Conservation (phyloP, 2,329 filamentous ascomycete species). For the Colletotrichum tropicicola region DNA sequence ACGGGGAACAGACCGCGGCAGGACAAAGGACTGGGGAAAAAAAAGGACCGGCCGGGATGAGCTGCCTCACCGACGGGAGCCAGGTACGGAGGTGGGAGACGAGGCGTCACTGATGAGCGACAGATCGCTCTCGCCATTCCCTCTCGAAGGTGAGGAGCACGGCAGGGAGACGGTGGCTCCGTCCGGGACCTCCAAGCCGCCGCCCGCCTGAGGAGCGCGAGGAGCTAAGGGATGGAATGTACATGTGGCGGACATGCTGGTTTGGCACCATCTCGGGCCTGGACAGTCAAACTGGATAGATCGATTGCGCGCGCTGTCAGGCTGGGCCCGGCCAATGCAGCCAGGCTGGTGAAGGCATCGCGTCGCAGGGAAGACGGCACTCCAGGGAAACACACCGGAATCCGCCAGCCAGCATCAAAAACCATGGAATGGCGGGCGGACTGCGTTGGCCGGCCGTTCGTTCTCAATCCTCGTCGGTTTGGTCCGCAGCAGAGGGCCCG, state of each 20-base stretch:
- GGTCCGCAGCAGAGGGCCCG: conserved; percentile 2
- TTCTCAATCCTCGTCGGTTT: conserved; percentile 5
- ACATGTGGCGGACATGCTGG: conserved; percentile 1
- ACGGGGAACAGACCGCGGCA: too few species aligned
- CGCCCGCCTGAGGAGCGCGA: conserved; percentile 6
- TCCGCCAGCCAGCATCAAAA: neutral
- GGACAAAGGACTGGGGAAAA: neutral
- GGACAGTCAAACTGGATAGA: neutral
- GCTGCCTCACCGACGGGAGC: conserved; percentile 5
- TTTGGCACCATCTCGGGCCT: conserved; percentile 2
- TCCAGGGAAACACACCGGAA: neutral
- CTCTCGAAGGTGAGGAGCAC: conserved; percentile 20
- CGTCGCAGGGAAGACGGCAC: conserved; percentile 19
- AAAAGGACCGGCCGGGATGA: conserved; percentile 2
- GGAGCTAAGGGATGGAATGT: conserved; percentile 23
- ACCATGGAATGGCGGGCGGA: neutral
- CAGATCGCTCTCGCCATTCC: conserved; percentile 21
- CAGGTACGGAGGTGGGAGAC: neutral
- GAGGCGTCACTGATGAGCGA: conserved; percentile 14
- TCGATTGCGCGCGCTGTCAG: conserved; percentile 8
- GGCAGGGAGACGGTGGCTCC: conserved; percentile 23
- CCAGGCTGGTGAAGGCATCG: conserved; percentile 12
- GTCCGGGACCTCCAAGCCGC: conserved; percentile 11
- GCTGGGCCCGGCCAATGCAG: conserved; percentile 7
- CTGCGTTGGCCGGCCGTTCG: conserved; percentile 2